phyloP scores from a whole-genome alignment of 768 basidiomycete species.

The Auricularia auricula-judae region DNA sequence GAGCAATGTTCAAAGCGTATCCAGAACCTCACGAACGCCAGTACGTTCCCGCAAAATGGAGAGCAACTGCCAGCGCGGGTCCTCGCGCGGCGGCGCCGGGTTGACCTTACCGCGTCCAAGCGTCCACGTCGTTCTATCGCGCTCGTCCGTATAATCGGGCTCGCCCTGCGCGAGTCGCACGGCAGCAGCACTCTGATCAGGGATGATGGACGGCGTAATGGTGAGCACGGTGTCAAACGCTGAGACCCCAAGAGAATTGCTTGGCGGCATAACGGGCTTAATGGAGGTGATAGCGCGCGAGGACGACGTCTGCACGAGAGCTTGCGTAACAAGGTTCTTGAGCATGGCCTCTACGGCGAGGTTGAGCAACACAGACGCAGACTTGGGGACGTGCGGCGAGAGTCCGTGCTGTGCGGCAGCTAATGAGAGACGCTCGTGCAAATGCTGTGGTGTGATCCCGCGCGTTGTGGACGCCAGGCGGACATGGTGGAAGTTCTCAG shows the following conservation, averaged over 20 bases:
- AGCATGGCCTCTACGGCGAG: conserved; percentile 79
- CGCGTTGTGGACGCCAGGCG: conserved; percentile 66
- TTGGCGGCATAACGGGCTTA: conserved; percentile 31
- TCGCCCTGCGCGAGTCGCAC: conserved; percentile 54
- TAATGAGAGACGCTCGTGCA: conserved; percentile 69
- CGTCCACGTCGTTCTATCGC: neutral
- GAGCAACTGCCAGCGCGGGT: conserved; percentile 63
- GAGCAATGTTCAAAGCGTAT: neutral
- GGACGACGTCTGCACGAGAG: conserved; percentile 62
- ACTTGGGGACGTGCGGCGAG: conserved; percentile 38
- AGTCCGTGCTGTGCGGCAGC: conserved; percentile 72
- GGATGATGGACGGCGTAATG: conserved; percentile 64
- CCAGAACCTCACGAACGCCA: conserved; percentile 3
- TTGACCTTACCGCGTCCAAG: neutral
- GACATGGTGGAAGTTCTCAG: conserved; percentile 56
- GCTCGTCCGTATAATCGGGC: conserved; percentile 3
- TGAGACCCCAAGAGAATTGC: conserved; percentile 46
- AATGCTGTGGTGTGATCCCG: conserved; percentile 64
- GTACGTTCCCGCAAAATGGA: conserved; percentile 66
- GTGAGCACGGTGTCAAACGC: conserved; percentile 74
- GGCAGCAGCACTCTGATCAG: conserved; percentile 68
- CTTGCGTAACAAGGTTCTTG: conserved; percentile 74
- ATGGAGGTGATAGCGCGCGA: conserved; percentile 74
- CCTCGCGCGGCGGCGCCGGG: neutral
- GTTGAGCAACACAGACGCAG: conserved; percentile 59